A percentile compares a stretch with the other conserved stretches of the same genome.
Conservation (phyloP, 73 alveolate genomes). For the Tetrahymena borealis region DNA sequence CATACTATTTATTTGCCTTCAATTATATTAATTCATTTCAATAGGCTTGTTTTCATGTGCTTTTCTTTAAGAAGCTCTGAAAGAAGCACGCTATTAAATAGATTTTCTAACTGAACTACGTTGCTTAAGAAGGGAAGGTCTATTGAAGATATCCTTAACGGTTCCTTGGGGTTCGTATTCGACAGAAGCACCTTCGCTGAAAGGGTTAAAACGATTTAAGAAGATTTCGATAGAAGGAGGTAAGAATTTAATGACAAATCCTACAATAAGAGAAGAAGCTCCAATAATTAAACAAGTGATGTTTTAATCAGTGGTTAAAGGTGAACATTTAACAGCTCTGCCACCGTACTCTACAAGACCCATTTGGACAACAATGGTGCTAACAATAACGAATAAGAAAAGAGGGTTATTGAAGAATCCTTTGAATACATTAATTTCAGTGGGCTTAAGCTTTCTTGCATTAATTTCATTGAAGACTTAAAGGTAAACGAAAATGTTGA, state of each 20-base stretch:
- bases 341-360: constrained; percentile 74
- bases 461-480: constrained; percentile 89
- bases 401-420: constrained; percentile 79
- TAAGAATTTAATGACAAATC: constrained; percentile 43
- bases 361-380: constrained; percentile 70
- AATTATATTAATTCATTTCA: neutral
- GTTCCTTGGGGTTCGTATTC: neutral
- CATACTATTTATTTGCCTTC: neutral
- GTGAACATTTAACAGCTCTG: constrained; percentile 68
- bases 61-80: neutral
- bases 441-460: constrained; percentile 73
- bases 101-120: neutral
- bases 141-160: neutral
- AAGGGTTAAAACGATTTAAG: neutral
- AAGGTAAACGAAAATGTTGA: constrained; percentile 79
- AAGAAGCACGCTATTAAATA: neutral
- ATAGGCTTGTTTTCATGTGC: neutral
- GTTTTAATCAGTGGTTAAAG: constrained; percentile 64
- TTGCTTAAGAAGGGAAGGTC: neutral
- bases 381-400: constrained; percentile 57
- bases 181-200: neutral
- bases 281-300: constrained; percentile 62
- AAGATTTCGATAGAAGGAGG: constrained; percentile 10
- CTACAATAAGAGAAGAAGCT: constrained; percentile 48
- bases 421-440: constrained; percentile 75